phyloP scores from a whole-genome alignment of 2,329 filamentous ascomycete genomes.

The Calonectria pseudoturangicola region DNA sequence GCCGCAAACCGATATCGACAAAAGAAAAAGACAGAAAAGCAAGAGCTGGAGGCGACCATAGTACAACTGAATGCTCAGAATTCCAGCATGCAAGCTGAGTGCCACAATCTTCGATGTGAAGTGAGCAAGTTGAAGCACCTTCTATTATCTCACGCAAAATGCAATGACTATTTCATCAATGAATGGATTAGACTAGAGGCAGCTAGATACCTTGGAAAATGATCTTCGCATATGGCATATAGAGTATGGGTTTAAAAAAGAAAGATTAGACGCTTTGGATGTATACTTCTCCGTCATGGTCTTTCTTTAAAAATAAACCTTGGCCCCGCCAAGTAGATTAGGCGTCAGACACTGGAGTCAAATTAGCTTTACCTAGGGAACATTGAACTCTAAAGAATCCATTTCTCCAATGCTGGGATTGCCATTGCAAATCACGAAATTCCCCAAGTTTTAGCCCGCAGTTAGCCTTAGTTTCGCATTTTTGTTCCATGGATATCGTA shows the following conservation, averaged over 20 bases:
- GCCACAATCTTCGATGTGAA: not conserved
- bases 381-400: too few relatives aligned
- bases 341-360: too few relatives aligned
- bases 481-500: too few relatives aligned
- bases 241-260: not conserved
- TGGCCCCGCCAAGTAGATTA: too few relatives aligned
- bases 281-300: too few relatives aligned
- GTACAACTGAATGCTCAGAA: not conserved
- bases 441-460: too few relatives aligned
- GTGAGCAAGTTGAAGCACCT: not conserved
- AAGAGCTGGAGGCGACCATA: not conserved
- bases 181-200: conserved; percentile 2
- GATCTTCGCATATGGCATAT: not conserved
- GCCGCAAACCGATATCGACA: not conserved
- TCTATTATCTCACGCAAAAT: not conserved
- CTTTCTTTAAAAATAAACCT: too few relatives aligned
- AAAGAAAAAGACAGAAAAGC: not conserved
- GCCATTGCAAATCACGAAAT: too few relatives aligned
- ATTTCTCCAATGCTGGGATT: too few relatives aligned
- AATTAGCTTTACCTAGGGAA: too few relatives aligned
- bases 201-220: not conserved
- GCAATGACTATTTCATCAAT: not conserved
- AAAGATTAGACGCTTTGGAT: too few relatives aligned
- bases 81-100: not conserved
- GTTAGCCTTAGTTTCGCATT: too few relatives aligned